phyloP scores from a whole-genome alignment of 164 flowering plant genomes.

The Aristolochia fimbriata region DNA sequence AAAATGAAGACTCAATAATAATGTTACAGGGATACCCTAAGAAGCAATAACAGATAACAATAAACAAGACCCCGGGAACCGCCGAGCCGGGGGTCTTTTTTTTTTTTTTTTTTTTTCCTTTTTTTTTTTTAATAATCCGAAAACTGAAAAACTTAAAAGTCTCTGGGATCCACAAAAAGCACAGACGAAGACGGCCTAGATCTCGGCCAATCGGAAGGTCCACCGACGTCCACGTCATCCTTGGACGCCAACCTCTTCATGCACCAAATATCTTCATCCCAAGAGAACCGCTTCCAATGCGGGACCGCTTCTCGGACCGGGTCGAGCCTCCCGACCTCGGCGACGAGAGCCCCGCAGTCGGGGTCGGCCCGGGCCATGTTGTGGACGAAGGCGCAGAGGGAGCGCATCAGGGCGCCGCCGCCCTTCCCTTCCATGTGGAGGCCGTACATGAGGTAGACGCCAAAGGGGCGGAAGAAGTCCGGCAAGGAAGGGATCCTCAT shows the following conservation, averaged over 20 bases:
- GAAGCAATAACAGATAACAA: background rate
- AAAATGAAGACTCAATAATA: too few species aligned
- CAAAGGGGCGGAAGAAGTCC: conserved; percentile 48
- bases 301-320: conserved; percentile 46
- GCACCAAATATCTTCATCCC: conserved; percentile 68
- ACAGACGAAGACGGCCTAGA: conserved; percentile 4
- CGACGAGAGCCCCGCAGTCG: conserved; percentile 48
- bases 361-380: conserved; percentile 49
- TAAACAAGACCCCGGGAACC: background rate
- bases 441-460: conserved; percentile 54
- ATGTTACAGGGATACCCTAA: too few species aligned
- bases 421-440: conserved; percentile 55
- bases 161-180: conserved; percentile 66
- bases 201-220: conserved; percentile 28
- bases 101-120: too few species aligned
- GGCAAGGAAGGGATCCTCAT: conserved; percentile 61
- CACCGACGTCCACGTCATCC: conserved; percentile 1
- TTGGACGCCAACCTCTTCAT: conserved; percentile 35
- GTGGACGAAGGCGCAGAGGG: conserved; percentile 45
- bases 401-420: conserved; percentile 36
- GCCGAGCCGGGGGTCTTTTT: too few species aligned
- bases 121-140: too few species aligned
- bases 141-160: conserved; percentile 21
- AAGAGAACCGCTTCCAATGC: conserved; percentile 59
- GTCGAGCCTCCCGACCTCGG: conserved; percentile 59